These are phyloP conservation scores for Yamadazyma atmosphaerica DNA, from an alignment of 1,139 yeast species.

Conservation along the genomic window DNA sequence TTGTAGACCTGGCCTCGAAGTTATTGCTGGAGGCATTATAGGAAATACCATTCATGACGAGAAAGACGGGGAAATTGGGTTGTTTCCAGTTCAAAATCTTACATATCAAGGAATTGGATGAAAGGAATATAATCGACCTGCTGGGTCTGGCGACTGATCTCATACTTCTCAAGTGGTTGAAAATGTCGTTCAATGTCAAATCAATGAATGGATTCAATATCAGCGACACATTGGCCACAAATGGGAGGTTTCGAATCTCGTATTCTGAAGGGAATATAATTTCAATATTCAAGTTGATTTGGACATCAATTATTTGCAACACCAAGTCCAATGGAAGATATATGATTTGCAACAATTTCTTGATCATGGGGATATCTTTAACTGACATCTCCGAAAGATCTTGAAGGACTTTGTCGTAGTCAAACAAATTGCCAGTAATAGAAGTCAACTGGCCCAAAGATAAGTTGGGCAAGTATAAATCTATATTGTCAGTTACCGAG, in stretches of 20 bases:
- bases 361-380: slow-evolving; percentile 37
- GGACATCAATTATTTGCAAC: slow-evolving; percentile 52
- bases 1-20: slow-evolving; percentile 45
- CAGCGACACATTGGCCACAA: slow-evolving; percentile 47
- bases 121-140: slow-evolving; percentile 76
- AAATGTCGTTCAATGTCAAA: slow-evolving; percentile 65
- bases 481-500: slow-evolving; percentile 55
- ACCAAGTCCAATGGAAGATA: slow-evolving; percentile 67
- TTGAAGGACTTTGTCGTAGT: slow-evolving; percentile 42
- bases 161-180: slow-evolving; percentile 68
- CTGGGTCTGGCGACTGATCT: slow-evolving; percentile 34
- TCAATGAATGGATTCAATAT: slow-evolving; percentile 77
- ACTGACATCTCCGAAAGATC: slow-evolving; percentile 41
- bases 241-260: slow-evolving; percentile 57
- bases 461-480: slow-evolving; percentile 50
- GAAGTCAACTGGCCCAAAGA: slow-evolving; percentile 43
- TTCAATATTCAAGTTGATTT: slow-evolving; percentile 73
- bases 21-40: slow-evolving; percentile 28
- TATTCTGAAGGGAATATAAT: slow-evolving; percentile 77
- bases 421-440: slow-evolving; percentile 43
- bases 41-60: slow-evolving; percentile 69
- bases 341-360: slow-evolving; percentile 41
- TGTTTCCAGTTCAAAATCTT: slow-evolving; percentile 96
- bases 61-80: slow-evolving; percentile 94
- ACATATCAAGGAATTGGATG: slow-evolving; percentile 85